Conservation (phyloP, 306 rosid species). For the Pterocarpus macrocarpus region DNA sequence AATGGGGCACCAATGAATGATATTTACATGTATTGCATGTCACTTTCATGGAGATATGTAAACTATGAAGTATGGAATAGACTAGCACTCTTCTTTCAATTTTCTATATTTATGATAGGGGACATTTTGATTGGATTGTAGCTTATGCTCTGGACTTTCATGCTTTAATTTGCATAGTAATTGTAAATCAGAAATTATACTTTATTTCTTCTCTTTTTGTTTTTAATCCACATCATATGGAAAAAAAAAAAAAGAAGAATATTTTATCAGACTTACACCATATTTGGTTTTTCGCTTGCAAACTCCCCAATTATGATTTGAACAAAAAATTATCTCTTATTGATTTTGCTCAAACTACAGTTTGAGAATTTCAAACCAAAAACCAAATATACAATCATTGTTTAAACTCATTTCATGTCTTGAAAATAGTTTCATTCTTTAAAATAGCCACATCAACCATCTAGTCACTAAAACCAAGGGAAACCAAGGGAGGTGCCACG, state of each 20-base stretch:
- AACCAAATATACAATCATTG: too few relatives aligned
- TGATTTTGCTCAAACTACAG: too few relatives aligned
- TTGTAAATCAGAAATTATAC: not conserved
- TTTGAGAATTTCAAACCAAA: too few relatives aligned
- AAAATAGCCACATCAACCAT: too few relatives aligned
- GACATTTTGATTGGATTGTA: constrained; percentile 1
- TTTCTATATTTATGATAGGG: not conserved
- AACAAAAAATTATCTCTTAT: too few relatives aligned
- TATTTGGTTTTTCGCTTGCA: too few relatives aligned
- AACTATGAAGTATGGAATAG: constrained; percentile 1
- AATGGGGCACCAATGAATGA: constrained; percentile 12
- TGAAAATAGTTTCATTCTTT: not conserved
- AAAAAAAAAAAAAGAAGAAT: not conserved
- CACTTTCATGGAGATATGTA: constrained; percentile 37
- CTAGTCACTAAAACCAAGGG: too few relatives aligned
- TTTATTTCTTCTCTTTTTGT: too few relatives aligned
- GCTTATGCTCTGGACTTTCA: not conserved
- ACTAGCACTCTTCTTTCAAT: constrained; percentile 8
- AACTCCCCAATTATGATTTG: too few relatives aligned
- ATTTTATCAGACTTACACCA: not conserved
- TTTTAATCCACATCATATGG: not conserved
- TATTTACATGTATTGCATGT: constrained; percentile 15
- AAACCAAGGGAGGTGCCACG: too few relatives aligned
- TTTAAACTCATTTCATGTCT: not conserved
- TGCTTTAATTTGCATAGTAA: not conserved